Conservation (phyloP, 495 filamentous ascomycete species). For the Neurospora intermedia region DNA sequence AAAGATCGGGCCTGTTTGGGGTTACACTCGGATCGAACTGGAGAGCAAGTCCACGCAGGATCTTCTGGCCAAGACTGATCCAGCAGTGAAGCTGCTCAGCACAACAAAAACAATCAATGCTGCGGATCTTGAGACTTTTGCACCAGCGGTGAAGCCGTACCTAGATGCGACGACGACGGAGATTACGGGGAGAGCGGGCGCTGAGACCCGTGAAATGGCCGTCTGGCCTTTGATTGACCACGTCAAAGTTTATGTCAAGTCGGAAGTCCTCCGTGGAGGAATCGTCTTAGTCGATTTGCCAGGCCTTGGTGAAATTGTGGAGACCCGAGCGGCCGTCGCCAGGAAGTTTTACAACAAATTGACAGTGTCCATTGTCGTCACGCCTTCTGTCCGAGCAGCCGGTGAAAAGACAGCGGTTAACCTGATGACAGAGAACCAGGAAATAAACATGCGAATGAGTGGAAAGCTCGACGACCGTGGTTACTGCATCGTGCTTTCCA, state of each 20-base stretch:
- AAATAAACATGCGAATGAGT: conserved; percentile 17
- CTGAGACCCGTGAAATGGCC: background rate
- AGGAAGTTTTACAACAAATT: conserved; percentile 10
- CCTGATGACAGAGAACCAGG: conserved; percentile 16
- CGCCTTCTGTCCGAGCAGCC: conserved; percentile 13
- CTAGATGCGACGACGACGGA: conserved; percentile 6
- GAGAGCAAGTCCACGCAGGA: conserved; percentile 16
- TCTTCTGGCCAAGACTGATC: conserved; percentile 4
- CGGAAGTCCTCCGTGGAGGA: conserved; percentile 12
- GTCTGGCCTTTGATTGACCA: conserved; percentile 19
- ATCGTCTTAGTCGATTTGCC: conserved; percentile 18
- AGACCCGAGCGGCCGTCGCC: conserved; percentile 11
- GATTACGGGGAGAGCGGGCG: background rate
- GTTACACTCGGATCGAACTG: conserved; percentile 1
- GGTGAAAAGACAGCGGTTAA: conserved; percentile 11
- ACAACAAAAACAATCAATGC: background rate
- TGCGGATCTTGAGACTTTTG: background rate
- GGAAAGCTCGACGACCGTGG: conserved; percentile 12
- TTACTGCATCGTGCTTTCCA: conserved; percentile 17
- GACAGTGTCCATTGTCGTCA: conserved; percentile 8
- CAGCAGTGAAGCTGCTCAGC: background rate
- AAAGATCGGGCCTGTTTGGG: conserved; percentile 7
- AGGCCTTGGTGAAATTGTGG: conserved; percentile 13
- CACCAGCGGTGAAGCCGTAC: conserved; percentile 5
- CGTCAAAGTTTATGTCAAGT: conserved; percentile 14